These are phyloP conservation scores for Zalaria obscura DNA, from an alignment of 2,329 filamentous ascomycete genomes.

Conservation along the genomic window DNA sequence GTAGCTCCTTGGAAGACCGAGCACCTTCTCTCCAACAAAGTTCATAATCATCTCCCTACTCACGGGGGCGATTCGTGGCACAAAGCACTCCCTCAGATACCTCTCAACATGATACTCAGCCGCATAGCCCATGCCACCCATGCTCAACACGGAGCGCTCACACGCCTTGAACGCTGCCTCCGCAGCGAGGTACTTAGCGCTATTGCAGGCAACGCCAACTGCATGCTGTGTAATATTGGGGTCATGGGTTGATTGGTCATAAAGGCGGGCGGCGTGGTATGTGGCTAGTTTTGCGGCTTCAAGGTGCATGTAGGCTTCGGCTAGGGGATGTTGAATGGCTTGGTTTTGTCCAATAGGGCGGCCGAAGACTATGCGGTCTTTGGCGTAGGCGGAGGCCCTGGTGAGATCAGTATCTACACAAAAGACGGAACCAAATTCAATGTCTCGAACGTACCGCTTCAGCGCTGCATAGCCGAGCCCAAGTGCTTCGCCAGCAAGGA, in stretches of 20 bases:
- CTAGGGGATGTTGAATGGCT: constrained; percentile 50
- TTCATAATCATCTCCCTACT: constrained; percentile 58
- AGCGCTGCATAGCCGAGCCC: constrained; percentile 32
- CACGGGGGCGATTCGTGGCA: constrained; percentile 45
- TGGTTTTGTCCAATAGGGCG: constrained; percentile 53
- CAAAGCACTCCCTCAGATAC: constrained; percentile 44
- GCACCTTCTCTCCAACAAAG: constrained; percentile 53
- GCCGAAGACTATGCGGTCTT: constrained; percentile 51
- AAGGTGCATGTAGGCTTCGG: constrained; percentile 49
- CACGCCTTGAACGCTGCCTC: constrained; percentile 48
- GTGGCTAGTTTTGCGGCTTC: constrained; percentile 48
- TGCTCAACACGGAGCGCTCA: constrained; percentile 42
- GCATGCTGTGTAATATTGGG: constrained; percentile 27
- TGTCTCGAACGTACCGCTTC: neutral
- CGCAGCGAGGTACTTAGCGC: constrained; percentile 43
- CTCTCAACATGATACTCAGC: constrained; percentile 49
- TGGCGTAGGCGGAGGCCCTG: constrained; percentile 48
- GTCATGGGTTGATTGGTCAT: constrained; percentile 34
- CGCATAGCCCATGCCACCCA: constrained; percentile 51
- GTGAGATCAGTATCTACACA: neutral
- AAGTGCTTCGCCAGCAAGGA: constrained; percentile 44
- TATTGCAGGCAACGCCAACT: constrained; percentile 41
- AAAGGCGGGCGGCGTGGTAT: constrained; percentile 45
- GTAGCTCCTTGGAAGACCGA: constrained; percentile 55
- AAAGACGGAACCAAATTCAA: neutral